Base-by-base conservation (phyloP, 371 early-diverging fungal genomes). In the Mortierella sp. region DNA sequence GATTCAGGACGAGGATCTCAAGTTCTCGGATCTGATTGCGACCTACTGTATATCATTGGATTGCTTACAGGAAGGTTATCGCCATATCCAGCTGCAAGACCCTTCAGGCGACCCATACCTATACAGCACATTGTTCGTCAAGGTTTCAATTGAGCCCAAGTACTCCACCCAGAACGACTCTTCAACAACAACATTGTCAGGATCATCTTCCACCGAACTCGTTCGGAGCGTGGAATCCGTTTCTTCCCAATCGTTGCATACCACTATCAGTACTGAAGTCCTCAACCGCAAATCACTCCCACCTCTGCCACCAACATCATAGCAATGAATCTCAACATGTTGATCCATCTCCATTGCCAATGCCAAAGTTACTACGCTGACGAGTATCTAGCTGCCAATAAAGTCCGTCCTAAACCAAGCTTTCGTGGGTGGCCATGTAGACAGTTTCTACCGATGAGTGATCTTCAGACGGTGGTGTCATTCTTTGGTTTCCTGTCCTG, bases 41-140 rank as follows among this genome's bases (percentile, higher is more conserved):
- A 72, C 81, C 8, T 86, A 81, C 58, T 79, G 81, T 31, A 83
- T 87, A 56, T 80, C 81, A 2, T 34, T 87, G 58, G 72, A 72
- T 48, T 72, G 61, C 42, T 49, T 64, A 30, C 55, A 68, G 52
- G 60, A 66, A 59, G 90, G 90, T 1, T 90, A 89, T 43, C 82
- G 89, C 0, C 87, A 88, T 59, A 82, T 88, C 24, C 87, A 84
- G 18, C 68, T 90, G 30, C 82, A 83, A 47, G 86, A 85, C 58
- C 53, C 80, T 19, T 72, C 82, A 19, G 90, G 89, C 19, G 87
- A 90, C 43, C 74, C 81, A 24, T 78, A 85, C 39, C 78, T 84
- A 26, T 88, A 88, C 63, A 85, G 86, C 19, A 83, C 87, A 1
- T 67, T 90, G 21, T 89, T 87, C 65, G 65, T 89, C 66, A 76